Evolutionary conservation across 2,329 filamentous ascomycete genomes (phyloP), one percentile per base, ranked within the genome.

Genomic region (Trichophaea hybrida): DNA sequence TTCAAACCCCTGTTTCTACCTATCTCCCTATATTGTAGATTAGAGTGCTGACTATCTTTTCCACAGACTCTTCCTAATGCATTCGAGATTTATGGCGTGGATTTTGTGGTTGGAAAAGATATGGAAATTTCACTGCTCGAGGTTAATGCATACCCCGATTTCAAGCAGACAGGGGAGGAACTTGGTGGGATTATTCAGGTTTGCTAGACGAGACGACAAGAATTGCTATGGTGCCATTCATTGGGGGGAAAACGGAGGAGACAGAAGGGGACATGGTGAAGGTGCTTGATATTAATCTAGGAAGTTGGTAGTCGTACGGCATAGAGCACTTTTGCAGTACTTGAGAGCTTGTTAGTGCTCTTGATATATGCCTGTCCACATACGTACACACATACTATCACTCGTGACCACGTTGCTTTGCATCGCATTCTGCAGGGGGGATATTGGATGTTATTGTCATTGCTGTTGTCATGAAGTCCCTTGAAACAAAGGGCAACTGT

Each of bases 71-170:
- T 95, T 53, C 82, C 84, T 0, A 91, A 94, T 71, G 87, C 85
- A 0, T 97, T 97, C 70, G 93, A 98, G 75, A 76, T 94, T 6
- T 98, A 86, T 71, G 93, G 93, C 0, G 72, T 97, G 46, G 93
- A 98, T 71, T 98, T 93, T 70, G 72, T 98, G 68, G 83, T 96
- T 7, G 87, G 89, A 68, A 77, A 70, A 0, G 68, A 71, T 6
- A 83, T 81, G 0, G 31, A 5, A 24, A 80, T 82, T 2, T 96
- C 83, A 82, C 71, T 98, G 69, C 75, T 98, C 59, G 93, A 98
- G 75, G 80, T 94, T 35, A 98, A 98, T 75, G 88, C 91, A 0
- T 98, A 94, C 73, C 93, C 93, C 7, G 93, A 98, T 74, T 97
- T 97, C 70, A 83, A 80, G 69, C 91, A 97, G 79, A 95, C 89